These are phyloP conservation scores for Phialocephala sp. DNA, from an alignment of 2,329 filamentous ascomycete genomes.

Conservation along the genomic window DNA sequence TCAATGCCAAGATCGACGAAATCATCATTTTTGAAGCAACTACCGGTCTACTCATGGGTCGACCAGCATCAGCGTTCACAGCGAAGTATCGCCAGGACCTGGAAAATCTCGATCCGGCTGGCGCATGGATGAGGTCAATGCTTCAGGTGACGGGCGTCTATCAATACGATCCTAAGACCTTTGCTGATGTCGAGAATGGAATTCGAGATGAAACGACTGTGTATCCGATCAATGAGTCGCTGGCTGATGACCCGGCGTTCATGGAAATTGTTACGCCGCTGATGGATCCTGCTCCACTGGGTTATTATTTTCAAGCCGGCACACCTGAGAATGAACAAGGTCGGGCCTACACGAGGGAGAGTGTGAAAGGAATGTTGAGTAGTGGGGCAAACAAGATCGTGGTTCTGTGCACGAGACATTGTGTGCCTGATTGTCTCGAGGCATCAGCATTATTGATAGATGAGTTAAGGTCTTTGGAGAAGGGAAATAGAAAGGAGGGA, in stretches of 20 bases:
- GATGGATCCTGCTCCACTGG: constrained; percentile 10
- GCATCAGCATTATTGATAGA: neutral
- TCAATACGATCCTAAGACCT: neutral
- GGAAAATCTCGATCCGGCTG: neutral
- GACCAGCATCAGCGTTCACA: neutral
- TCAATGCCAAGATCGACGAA: neutral
- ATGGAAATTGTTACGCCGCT: neutral
- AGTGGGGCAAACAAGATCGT: neutral
- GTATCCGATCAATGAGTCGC: neutral
- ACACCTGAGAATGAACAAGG: neutral
- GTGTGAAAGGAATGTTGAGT: neutral
- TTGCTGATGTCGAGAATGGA: neutral
- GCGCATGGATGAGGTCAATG: neutral
- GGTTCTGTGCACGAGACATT: neutral
- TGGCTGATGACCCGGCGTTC: constrained; percentile 7
- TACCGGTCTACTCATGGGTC: neutral
- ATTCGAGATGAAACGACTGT: neutral
- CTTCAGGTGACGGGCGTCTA: neutral
- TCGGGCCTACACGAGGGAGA: neutral
- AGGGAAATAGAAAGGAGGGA: neutral
- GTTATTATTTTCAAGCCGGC: constrained; percentile 42
- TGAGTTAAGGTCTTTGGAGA: neutral
- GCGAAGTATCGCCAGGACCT: neutral
- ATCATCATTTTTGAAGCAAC: neutral
- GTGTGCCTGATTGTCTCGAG: neutral